Conservation (phyloP, 768 basidiomycete genomes). For the Lepiota venenata region DNA sequence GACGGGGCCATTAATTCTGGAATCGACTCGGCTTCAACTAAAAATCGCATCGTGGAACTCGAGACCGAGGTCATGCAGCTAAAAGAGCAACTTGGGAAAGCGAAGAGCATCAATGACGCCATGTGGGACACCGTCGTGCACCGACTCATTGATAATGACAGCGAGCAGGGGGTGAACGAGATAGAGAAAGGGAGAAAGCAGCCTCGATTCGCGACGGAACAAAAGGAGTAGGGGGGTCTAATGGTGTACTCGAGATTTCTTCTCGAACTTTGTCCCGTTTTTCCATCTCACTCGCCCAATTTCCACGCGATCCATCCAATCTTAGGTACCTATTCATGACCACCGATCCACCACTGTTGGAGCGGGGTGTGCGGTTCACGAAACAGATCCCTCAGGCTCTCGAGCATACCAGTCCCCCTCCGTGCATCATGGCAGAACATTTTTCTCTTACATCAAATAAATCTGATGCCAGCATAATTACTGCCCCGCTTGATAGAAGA, state of each 20-base stretch:
- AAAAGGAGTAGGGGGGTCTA: conserved; percentile 25
- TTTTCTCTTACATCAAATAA: too few relatives aligned
- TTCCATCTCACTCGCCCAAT: too few relatives aligned
- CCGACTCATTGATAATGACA: conserved; percentile 36
- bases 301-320: too few relatives aligned
- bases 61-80: conserved; percentile 69
- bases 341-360: too few relatives aligned
- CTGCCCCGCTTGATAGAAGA: too few relatives aligned
- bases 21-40: conserved; percentile 33
- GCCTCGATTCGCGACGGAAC: conserved; percentile 10
- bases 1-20: conserved; percentile 12
- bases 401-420: too few relatives aligned
- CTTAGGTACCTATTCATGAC: too few relatives aligned
- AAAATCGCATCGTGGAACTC: conserved; percentile 61
- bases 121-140: conserved; percentile 92
- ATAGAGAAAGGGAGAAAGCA: conserved; percentile 17
- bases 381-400: too few relatives aligned
- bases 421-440: too few relatives aligned
- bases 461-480: too few relatives aligned
- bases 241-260: neutral
- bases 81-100: conserved; percentile 70
- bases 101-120: conserved; percentile 87
- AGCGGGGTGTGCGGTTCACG: too few relatives aligned
- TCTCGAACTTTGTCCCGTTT: too few relatives aligned
- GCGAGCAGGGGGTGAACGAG: conserved; percentile 13